Evolutionary conservation across 2,329 filamentous ascomycete genomes (phyloP).

Genomic region (Gliomastix tumulicola): DNA sequence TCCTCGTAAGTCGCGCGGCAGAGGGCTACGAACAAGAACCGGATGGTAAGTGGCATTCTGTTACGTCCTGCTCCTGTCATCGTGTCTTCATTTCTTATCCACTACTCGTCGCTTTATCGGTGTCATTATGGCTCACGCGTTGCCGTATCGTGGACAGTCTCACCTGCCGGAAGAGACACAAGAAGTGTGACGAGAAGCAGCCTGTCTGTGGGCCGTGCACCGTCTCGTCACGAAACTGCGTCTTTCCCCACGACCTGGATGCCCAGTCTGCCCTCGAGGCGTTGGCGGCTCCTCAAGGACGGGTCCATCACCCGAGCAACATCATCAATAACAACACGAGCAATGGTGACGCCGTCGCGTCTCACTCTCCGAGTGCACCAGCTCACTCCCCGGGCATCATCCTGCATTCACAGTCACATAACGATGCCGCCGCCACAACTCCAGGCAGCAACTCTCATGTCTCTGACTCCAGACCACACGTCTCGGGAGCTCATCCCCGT

Average conservation of each 20-base stretch:
- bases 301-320: background rate
- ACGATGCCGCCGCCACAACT: no score
- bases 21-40: constrained; percentile 33
- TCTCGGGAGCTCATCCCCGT: no score
- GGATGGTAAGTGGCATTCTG: constrained; percentile 28
- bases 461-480: no score
- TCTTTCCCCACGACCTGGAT: constrained; percentile 7
- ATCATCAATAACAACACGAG: background rate
- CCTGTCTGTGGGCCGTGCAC: constrained; percentile 15
- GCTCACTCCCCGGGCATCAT: no score
- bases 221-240: constrained; percentile 13
- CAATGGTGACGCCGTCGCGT: no score
- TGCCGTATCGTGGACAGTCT: constrained; percentile 16
- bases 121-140: background rate
- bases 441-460: background rate
- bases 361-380: background rate
- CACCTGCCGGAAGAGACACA: constrained; percentile 36
- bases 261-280: no score
- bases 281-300: no score
- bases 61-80: no score
- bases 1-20: constrained; percentile 31
- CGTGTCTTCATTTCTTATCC: no score
- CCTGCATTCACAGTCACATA: no score
- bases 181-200: constrained; percentile 41
- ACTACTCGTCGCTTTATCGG: background rate